These are phyloP conservation scores for Fusarium dlaminii DNA, from an alignment of 2,329 filamentous ascomycete species.

Conservation along the genomic window DNA sequence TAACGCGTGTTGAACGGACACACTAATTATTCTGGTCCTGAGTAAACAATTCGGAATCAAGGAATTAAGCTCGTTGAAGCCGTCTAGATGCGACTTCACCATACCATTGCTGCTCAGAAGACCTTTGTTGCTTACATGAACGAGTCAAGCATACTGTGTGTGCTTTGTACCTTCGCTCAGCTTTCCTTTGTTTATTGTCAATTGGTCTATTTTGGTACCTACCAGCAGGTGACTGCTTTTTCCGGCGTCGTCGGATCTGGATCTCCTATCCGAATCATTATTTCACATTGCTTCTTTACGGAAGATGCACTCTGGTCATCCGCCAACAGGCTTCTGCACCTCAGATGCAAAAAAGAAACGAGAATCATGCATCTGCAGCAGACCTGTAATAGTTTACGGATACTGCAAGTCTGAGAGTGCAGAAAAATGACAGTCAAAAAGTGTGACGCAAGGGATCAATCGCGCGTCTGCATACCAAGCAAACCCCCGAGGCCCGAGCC, in stretches of 20 bases:
- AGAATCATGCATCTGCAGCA: constrained; percentile 5
- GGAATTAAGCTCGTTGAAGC: neutral
- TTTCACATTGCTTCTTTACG: constrained; percentile 29
- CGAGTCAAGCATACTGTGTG: constrained; percentile 7
- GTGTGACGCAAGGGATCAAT: constrained; percentile 39
- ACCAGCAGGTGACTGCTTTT: neutral
- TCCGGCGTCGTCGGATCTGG: neutral
- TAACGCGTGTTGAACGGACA: constrained; percentile 3
- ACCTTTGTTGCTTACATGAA: neutral
- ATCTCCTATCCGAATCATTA: constrained; percentile 11
- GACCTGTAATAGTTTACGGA: neutral
- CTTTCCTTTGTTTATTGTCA: constrained; percentile 23
- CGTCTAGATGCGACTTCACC: constrained; percentile 14
- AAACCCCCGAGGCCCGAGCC: constrained; percentile 27
- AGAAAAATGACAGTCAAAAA: neutral
- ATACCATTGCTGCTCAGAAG: constrained; percentile 20
- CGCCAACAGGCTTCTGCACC: constrained; percentile 12
- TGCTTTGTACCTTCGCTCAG: neutral
- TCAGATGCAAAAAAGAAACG: constrained; percentile 16
- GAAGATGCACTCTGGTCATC: constrained; percentile 2
- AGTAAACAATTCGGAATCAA: constrained; percentile 3
- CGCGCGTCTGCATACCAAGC: constrained; percentile 39
- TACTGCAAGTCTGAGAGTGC: constrained; percentile 15
- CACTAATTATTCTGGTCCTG: constrained; percentile 21
- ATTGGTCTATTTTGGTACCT: neutral